Evolutionary conservation across 108 stramenopile genomes (phyloP), one percentile per base, ranked within the genome.

Genomic region (Fragilaria crotonensis): DNA sequence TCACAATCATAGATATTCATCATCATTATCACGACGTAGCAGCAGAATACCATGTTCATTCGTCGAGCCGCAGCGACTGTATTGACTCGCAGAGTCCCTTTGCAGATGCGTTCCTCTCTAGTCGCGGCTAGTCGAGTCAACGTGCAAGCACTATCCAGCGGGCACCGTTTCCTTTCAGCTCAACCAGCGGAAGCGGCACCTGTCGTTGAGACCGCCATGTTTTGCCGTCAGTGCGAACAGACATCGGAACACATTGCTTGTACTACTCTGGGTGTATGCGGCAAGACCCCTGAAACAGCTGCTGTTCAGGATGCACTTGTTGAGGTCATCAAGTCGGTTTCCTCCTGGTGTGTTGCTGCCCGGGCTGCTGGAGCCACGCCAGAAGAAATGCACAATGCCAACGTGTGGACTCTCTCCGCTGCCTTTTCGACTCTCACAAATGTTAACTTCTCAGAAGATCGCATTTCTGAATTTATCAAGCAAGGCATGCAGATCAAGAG

Each of bases 221-320:
- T 88, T 59, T 88, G 87, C 66, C 78, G 83, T 53, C 87, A 88
- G 68, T 88, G 87, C 55, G 87, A 88, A 66, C 87, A 88, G 59
- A 84, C 87, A 21, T 58, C 66, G 33, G 80, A 87, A 63, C 82
- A 84, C 54, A 32, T 69, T 45, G 86, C 81, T 7, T 87, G 86
- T 55, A 77, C 79, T 9, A 72, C 80, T 0, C 67, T 83, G 9
- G 86, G 86, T 32, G 67, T 82, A 4, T 84, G 86, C 44, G 86
- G 86, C 25, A 87, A 87, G 64, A 77, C 74, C 25, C 31, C 74
- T 30, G 82, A 79, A 51, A 78, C 77, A 45, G 29, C 68, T 33
- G 75, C 80, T 0, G 56, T 76, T 50, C 86, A 87, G 72, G 86
- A 87, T 70, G 64, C 74, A 19, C 44, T 87, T 22, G 64, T 84